These are phyloP conservation scores for Perilla frutescens DNA, from an alignment of 257 asterid genomes.

Conservation along the genomic window DNA sequence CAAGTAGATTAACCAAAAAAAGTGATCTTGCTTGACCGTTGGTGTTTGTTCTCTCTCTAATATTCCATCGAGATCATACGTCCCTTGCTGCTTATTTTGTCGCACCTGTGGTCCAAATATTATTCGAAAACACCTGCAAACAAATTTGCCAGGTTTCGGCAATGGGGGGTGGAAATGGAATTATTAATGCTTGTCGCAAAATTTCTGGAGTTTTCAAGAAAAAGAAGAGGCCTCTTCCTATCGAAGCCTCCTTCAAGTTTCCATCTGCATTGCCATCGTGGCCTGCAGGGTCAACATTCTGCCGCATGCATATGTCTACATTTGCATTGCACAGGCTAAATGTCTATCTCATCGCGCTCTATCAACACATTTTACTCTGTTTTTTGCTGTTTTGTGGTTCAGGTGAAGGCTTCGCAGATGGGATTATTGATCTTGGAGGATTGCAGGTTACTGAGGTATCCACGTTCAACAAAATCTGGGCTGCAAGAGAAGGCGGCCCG, in stretches of 20 bases:
- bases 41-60: constrained; percentile 26
- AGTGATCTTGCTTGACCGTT: constrained; percentile 36
- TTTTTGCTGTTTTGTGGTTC: constrained; percentile 7
- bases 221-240: constrained; percentile 45
- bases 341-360: background rate
- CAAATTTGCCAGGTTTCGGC: background rate
- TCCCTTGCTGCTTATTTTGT: background rate
- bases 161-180: background rate
- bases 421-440: constrained; percentile 74
- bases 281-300: constrained; percentile 64
- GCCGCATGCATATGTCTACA: background rate
- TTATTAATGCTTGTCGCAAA: constrained; percentile 11
- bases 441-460: constrained; percentile 55
- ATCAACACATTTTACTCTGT: background rate
- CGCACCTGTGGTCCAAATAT: background rate
- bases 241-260: constrained; percentile 57
- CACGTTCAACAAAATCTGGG: constrained; percentile 61
- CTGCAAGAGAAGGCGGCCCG: constrained; percentile 71
- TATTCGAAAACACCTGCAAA: background rate
- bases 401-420: constrained; percentile 68
- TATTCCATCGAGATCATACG: constrained; percentile 3
- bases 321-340: no score
- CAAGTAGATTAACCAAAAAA: background rate
- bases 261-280: constrained; percentile 75
- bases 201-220: constrained; percentile 41